Base-by-base conservation (phyloP, 495 filamentous ascomycete species). In the Tuber magnatum region DNA sequence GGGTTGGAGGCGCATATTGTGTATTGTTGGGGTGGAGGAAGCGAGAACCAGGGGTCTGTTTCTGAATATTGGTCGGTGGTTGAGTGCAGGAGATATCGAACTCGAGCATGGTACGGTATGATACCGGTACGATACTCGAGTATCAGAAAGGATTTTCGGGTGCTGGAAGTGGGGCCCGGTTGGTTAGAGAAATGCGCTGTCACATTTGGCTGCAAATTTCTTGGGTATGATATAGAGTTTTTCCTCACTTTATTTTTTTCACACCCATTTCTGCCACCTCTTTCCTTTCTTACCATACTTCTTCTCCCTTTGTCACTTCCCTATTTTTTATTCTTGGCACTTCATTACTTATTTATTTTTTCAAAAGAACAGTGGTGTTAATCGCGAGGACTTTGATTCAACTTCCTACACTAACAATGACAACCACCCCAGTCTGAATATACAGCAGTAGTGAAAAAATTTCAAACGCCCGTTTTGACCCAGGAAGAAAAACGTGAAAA, bases 81-180 rank as follows among this genome's bases (percentile, higher is more conserved):
- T 7, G 39, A 40, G 39, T n/a, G n/a, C n/a, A n/a, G n/a, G n/a
- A n/a, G n/a, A n/a, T n/a, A n/a, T n/a, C n/a, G n/a, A n/a, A n/a
- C n/a, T n/a, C n/a, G n/a, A n/a, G n/a, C n/a, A n/a, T n/a, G n/a
- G n/a, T 40, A 40, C 39, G 39, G 39, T 40, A 40, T 40, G 39
- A 40, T 40, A 7, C 39, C 7, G 39, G 39, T 40, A 40, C 7
- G 3, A 40, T 40, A 40, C 39, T 40, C 7, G 39, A n/a, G n/a
- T n/a, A n/a, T n/a, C n/a, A n/a, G n/a, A n/a, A 44, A 46, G 43
- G 24, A 43, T 74, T 68, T 68, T 74, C 24, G 44, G 46, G 38
- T 42, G 56, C 22, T 44, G 56, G 72, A 65, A 43, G 51, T 6
- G 44, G 2, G 5, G 20, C 7, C 18, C 44, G 18, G 44, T 18